Evolutionary conservation across 2,329 filamentous ascomycete genomes (phyloP).

Genomic region (Penicillium expansum): DNA sequence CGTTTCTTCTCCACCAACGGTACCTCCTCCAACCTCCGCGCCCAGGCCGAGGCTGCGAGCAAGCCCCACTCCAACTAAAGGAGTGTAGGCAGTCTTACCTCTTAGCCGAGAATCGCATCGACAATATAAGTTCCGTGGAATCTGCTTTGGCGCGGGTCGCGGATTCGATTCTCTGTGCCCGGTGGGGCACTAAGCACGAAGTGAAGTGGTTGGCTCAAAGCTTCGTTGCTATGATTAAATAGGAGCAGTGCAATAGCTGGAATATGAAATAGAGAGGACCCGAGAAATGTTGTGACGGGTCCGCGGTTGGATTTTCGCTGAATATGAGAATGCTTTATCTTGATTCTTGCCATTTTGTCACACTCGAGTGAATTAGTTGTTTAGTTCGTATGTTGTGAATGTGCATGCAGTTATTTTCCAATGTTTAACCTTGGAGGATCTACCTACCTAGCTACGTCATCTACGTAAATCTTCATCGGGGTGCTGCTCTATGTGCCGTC

Average conservation of each 20-base stretch:
- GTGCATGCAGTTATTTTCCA: not conserved
- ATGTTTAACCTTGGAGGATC: not conserved
- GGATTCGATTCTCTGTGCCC: slow-evolving; percentile 19
- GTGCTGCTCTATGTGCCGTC: not conserved
- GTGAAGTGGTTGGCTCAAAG: slow-evolving; percentile 1
- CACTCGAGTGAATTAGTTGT: not conserved
- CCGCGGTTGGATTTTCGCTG: slow-evolving; percentile 6
- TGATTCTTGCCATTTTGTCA: slow-evolving; percentile 6
- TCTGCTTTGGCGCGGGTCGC: slow-evolving; percentile 10
- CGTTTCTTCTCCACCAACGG: slow-evolving; percentile 81
- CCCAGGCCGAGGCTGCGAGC: slow-evolving; percentile 73
- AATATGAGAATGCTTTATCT: slow-evolving; percentile 5
- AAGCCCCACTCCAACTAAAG: slow-evolving; percentile 62
- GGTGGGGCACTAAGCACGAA: not conserved
- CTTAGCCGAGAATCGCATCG: slow-evolving; percentile 23
- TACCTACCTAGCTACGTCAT: not conserved
- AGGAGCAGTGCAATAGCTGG: slow-evolving; percentile 11
- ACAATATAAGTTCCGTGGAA: slow-evolving; percentile 10
- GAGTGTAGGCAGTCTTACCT: slow-evolving; percentile 9
- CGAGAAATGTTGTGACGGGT: slow-evolving; percentile 4
- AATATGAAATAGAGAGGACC: slow-evolving; percentile 10
- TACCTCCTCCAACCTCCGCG: slow-evolving; percentile 81
- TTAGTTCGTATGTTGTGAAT: slow-evolving; percentile 1
- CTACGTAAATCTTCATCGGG: not conserved
- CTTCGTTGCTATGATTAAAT: slow-evolving; percentile 13